phyloP scores from a whole-genome alignment of 345 rosid genomes.

The Euphorbia pulcherrima region DNA sequence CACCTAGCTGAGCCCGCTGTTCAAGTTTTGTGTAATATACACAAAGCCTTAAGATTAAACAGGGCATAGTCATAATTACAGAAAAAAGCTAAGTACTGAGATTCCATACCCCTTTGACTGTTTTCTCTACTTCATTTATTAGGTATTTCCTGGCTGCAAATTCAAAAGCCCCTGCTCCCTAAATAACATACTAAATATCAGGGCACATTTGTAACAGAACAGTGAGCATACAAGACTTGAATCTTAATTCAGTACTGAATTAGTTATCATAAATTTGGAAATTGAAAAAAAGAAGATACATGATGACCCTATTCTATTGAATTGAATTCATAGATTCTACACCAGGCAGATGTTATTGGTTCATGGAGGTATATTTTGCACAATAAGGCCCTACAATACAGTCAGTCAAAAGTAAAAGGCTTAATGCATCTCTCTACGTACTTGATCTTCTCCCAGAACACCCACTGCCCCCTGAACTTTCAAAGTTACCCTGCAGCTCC shows the following conservation, averaged over 20 bases:
- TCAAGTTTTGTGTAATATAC: conserved; percentile 18
- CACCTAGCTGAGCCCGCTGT: conserved; percentile 97
- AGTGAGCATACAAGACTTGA: not conserved
- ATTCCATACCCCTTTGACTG: conserved; percentile 78
- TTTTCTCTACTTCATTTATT: conserved; percentile 80
- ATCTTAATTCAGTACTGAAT: not conserved
- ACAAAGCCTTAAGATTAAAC: conserved; percentile 12
- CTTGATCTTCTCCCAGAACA: too few relatives aligned
- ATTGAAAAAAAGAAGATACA: too few relatives aligned
- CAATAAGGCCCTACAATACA: too few relatives aligned
- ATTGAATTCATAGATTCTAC: too few relatives aligned
- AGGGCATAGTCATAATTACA: not conserved
- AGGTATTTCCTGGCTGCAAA: conserved; percentile 88
- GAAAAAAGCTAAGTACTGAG: not conserved
- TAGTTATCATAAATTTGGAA: not conserved
- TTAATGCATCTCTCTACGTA: too few relatives aligned
- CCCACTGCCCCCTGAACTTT: too few relatives aligned
- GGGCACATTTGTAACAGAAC: not conserved
- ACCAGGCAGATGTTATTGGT: not conserved
- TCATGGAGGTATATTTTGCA: not conserved
- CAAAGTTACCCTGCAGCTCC: too few relatives aligned
- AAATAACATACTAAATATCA: conserved; percentile 10
- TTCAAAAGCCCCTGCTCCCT: conserved; percentile 99
- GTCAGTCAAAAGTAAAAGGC: too few relatives aligned
- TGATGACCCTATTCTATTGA: too few relatives aligned